Percentiles rank a stretch among this genome's conserved stretches.
Evolutionary conservation across 2,329 filamentous ascomycete species (phyloP).

Genomic region (Colletotrichum echinochloae): DNA sequence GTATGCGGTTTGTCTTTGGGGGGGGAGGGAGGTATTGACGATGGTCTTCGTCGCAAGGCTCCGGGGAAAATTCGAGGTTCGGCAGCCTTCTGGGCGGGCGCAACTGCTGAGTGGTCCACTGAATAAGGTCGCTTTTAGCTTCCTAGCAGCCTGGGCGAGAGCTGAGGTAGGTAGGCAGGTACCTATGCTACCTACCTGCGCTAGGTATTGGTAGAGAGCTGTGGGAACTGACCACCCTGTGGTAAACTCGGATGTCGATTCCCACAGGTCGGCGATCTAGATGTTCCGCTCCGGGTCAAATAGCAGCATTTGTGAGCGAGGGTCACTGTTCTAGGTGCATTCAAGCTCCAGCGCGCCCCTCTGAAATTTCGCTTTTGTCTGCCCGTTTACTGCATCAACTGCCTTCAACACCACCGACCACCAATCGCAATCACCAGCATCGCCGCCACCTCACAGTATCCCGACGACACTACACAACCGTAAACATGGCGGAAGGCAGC

Average conservation of each 20-base stretch:
- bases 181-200: neutral
- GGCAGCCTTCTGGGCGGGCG: neutral
- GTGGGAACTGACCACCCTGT: neutral
- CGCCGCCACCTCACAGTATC: neutral
- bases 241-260: neutral
- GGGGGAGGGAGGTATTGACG: neutral
- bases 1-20: neutral
- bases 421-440: neutral
- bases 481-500: slow-evolving; percentile 83
- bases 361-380: slow-evolving; percentile 34
- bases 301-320: neutral
- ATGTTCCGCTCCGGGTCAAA: slow-evolving; percentile 17
- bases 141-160: slow-evolving; percentile 2
- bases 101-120: slow-evolving; percentile 30
- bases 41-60: slow-evolving; percentile 17
- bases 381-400: neutral
- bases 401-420: neutral
- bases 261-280: neutral
- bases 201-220: neutral
- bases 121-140: slow-evolving; percentile 40
- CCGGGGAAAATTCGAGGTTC: slow-evolving; percentile 17
- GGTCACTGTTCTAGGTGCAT: neutral
- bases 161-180: neutral
- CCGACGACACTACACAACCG: neutral
- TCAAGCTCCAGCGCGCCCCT: slow-evolving; percentile 34